Percentiles rank a stretch among this genome's conserved stretches.
Evolutionary conservation across 352 stramenopile species (phyloP).

Genomic region (Pythium scleroteichum): DNA sequence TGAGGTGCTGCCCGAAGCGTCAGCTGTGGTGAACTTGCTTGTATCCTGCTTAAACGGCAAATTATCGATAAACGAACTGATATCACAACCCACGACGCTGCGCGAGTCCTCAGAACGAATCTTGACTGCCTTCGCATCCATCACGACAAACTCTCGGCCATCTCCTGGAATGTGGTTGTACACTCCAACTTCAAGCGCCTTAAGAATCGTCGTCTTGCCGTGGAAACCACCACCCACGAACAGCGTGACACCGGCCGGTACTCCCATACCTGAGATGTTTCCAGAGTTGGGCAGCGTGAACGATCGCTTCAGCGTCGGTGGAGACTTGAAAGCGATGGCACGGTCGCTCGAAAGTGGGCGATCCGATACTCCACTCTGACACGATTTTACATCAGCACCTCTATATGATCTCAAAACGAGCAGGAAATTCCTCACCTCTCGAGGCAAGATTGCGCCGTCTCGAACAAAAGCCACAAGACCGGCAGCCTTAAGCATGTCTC

Average conservation of each 20-base stretch:
- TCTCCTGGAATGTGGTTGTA: conserved; percentile 97
- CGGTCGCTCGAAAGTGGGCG: conserved; percentile 40
- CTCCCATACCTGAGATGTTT: conserved; percentile 91
- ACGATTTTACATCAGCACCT: no score
- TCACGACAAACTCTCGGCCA: conserved; percentile 94
- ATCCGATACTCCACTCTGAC: conserved; percentile 61
- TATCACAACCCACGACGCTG: conserved; percentile 89
- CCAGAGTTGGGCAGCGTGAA: conserved; percentile 90
- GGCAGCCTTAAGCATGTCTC: conserved; percentile 71
- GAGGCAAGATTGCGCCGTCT: conserved; percentile 92
- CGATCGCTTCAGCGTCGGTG: conserved; percentile 64
- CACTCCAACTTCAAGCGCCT: conserved; percentile 92
- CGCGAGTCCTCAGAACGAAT: conserved; percentile 96
- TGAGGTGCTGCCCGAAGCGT: conserved; percentile 96
- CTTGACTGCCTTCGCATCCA: conserved; percentile 88
- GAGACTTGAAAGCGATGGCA: conserved; percentile 86
- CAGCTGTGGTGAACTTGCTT: conserved; percentile 88
- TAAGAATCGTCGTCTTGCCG: conserved; percentile 96
- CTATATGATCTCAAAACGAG: no score
- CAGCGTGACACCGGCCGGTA: conserved; percentile 93
- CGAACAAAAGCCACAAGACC: conserved; percentile 93
- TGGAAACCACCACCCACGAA: conserved; percentile 98
- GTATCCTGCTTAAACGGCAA: conserved; percentile 94
- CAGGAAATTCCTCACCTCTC: conserved; percentile 40
- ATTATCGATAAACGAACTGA: conserved; percentile 97